Evolutionary conservation across 768 basidiomycete genomes (phyloP).

Genomic region (Mycena maculata): DNA sequence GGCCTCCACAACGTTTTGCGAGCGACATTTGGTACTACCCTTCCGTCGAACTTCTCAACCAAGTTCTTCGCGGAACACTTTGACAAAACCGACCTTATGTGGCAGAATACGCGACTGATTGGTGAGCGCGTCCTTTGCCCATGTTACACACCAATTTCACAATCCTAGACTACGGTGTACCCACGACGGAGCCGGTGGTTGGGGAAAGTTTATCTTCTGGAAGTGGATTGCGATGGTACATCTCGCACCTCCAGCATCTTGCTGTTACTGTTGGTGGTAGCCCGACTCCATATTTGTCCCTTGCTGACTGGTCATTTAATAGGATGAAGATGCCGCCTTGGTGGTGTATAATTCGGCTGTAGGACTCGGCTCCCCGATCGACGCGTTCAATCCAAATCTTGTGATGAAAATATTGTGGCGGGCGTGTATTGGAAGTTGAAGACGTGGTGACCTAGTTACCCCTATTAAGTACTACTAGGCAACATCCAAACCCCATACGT

Average conservation of each 20-base stretch:
- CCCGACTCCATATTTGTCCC: background rate
- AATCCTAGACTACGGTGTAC: constrained; percentile 28
- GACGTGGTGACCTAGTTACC: too few relatives aligned
- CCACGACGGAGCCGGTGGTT: constrained; percentile 25
- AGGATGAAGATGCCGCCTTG: constrained; percentile 33
- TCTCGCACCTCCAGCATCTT: constrained; percentile 20
- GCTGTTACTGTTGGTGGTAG: constrained; percentile 17
- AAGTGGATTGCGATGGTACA: constrained; percentile 20
- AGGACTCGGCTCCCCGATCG: constrained; percentile 29
- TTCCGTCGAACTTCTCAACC: constrained; percentile 24
- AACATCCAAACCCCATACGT: too few relatives aligned
- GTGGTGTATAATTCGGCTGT: constrained; percentile 30
- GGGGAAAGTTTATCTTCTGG: constrained; percentile 30
- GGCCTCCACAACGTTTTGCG: constrained; percentile 24
- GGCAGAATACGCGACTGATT: constrained; percentile 28
- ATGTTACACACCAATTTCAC: background rate
- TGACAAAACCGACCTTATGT: constrained; percentile 27
- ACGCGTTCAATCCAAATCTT: constrained; percentile 35
- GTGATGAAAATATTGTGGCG: constrained; percentile 35
- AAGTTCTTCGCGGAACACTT: constrained; percentile 31
- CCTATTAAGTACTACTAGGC: too few relatives aligned
- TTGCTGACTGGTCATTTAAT: background rate
- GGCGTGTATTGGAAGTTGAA: constrained; percentile 6
- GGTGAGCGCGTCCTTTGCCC: background rate
- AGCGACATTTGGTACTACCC: background rate